Evolutionary conservation across 371 early-diverging fungal genomes (phyloP).

Genomic region (Fennellomyces sp.): DNA sequence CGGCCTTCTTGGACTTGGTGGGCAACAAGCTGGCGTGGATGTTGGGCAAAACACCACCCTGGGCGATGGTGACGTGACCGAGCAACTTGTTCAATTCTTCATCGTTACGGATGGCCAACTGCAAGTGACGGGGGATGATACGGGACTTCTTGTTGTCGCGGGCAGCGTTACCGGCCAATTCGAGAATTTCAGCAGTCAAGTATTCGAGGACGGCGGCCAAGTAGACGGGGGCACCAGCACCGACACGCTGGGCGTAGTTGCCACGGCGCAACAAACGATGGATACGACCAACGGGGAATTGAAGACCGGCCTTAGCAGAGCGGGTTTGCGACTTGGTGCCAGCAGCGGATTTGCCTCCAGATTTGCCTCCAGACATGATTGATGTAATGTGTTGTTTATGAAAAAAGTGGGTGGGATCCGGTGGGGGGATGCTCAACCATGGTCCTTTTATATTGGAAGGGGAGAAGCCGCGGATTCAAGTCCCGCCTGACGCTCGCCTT

Average conservation of each 20-base stretch:
- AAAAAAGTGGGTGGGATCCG: slow-evolving; percentile 8
- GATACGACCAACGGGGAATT: slow-evolving; percentile 97
- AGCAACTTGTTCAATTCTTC: slow-evolving; percentile 96
- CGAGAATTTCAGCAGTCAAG: slow-evolving; percentile 95
- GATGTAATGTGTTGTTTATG: background rate
- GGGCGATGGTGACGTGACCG: slow-evolving; percentile 86
- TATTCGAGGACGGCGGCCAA: slow-evolving; percentile 96
- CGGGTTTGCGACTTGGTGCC: slow-evolving; percentile 65
- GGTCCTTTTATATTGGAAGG: slow-evolving; percentile 8
- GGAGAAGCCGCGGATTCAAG: background rate
- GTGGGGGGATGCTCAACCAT: background rate
- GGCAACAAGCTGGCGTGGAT: slow-evolving; percentile 77
- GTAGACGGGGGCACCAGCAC: slow-evolving; percentile 95
- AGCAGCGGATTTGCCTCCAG: slow-evolving; percentile 56
- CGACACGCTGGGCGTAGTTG: slow-evolving; percentile 95
- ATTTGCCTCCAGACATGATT: slow-evolving; percentile 58
- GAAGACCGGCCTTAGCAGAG: slow-evolving; percentile 86
- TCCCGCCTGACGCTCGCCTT: background rate
- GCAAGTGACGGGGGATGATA: slow-evolving; percentile 91
- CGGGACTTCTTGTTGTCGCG: slow-evolving; percentile 96
- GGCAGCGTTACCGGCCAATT: slow-evolving; percentile 95
- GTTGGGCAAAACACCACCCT: slow-evolving; percentile 90
- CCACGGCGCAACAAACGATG: slow-evolving; percentile 95
- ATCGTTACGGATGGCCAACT: slow-evolving; percentile 95
- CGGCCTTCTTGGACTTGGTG: slow-evolving; percentile 75